Evolutionary conservation across 1,284 basidiomycete genomes (phyloP).

Genomic region (Crucibulum cyathiforme): DNA sequence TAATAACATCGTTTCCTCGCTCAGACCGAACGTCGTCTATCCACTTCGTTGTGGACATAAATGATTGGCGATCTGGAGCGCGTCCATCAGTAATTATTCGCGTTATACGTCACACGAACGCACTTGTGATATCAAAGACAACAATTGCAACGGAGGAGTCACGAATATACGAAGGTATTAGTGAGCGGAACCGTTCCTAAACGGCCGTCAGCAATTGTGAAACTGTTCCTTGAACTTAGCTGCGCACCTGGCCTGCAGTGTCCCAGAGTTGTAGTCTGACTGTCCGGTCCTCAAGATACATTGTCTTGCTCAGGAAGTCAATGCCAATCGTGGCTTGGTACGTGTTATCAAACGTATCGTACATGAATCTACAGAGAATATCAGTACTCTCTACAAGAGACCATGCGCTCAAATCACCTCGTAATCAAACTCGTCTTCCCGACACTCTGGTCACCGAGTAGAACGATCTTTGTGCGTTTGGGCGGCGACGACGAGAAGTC

Average conservation of each 20-base stretch:
- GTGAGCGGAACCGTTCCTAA: conserved; percentile 95
- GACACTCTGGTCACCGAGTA: conserved; percentile 92
- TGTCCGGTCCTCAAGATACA: conserved; percentile 99
- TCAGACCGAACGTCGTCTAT: conserved; percentile 99
- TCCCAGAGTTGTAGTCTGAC: conserved; percentile 99
- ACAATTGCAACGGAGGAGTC: conserved; percentile 99
- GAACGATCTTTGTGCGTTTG: conserved; percentile 96
- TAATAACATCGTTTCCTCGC: conserved; percentile 97
- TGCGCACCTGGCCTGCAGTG: conserved; percentile 88
- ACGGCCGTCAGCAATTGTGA: conserved; percentile 1
- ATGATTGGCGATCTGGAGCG: conserved; percentile 86
- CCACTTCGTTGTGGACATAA: conserved; percentile 98
- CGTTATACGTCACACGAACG: conserved; percentile 35
- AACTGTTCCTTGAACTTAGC: background rate
- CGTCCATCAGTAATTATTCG: background rate
- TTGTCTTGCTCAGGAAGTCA: conserved; percentile 99
- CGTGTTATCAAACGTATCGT: conserved; percentile 99
- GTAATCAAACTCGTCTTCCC: conserved; percentile 99
- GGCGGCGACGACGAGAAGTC: conserved; percentile 87
- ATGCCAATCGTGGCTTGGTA: conserved; percentile 99
- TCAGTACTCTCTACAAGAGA: conserved; percentile 1
- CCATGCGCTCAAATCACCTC: conserved; percentile 58
- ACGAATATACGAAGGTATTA: conserved; percentile 99
- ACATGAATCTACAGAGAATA: conserved; percentile 81
- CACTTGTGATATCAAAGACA: conserved; percentile 98